Base-by-base conservation (phyloP, 192 early-diverging fungal genomes). In the Podila epicladia region DNA sequence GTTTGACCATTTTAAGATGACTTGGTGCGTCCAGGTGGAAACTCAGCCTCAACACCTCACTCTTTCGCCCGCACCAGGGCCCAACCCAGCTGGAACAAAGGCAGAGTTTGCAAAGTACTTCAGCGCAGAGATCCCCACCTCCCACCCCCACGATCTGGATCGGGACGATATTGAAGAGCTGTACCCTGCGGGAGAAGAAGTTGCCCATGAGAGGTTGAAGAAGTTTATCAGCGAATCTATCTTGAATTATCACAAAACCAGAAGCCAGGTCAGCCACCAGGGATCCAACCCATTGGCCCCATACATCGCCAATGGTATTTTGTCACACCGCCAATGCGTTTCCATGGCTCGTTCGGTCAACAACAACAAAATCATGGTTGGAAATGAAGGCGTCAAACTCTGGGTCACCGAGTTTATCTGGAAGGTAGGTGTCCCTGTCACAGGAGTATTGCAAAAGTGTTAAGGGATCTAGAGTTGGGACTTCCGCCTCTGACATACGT, bases 361-460 rank as follows among this genome's bases (percentile, higher is more conserved):
- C 70, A 61, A 64, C 17, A 79, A 75, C 37, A 86, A 87, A 64
- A 69, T 89, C 20, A 83, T 87, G 17, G 64, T 82, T 9, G 92
- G 92, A 13, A 85, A 73, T 26, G 55, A 82, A 45, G 90, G 90
- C 4, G 49, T 87, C 35, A 83, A 83, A 8, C 67, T 76, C 6
- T 93, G 91, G 91, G 88, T 93, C 33, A 82, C 74, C 32, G 92
- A 93, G 64, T 51, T 93, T 22, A 68, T 85, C 15, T 92, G 90
- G 92, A 82, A 87, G 17, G 75, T 79, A 79, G 24, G 74, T 5
- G 53, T 22, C 7, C 22, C 0, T 1, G 9, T 41, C 41, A 15
- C 15, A 12, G 13, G 15, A 45, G 1, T 11, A 15, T 15, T 17
- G 0, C 13, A 45, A 12, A 17, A 17, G 0, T 15, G 1, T 45